Percentiles rank a stretch among this genome's conserved stretches.
These are phyloP conservation scores for Myxozyma lipomycoides DNA, from an alignment of 805 yeast species.

Conservation along the genomic window DNA sequence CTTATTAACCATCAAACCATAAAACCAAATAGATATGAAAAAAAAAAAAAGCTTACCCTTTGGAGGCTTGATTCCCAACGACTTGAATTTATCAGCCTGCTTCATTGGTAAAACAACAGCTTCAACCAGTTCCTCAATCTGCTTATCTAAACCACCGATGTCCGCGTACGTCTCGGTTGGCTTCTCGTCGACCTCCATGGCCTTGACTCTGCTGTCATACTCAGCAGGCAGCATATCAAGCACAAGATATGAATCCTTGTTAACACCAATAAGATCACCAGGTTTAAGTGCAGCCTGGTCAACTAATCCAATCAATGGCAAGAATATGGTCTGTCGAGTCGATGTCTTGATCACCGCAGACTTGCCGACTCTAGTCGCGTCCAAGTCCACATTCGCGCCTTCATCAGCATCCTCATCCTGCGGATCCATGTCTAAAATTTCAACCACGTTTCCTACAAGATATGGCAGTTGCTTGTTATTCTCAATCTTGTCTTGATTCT, in stretches of 20 bases:
- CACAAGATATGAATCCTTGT: constrained; percentile 90
- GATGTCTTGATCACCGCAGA: constrained; percentile 98
- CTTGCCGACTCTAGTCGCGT: constrained; percentile 85
- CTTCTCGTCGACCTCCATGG: constrained; percentile 98
- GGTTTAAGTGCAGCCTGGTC: constrained; percentile 90
- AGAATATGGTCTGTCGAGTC: constrained; percentile 93
- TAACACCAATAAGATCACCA: constrained; percentile 96
- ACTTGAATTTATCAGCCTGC: constrained; percentile 93
- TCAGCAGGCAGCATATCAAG: constrained; percentile 95
- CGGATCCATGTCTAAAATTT: constrained; percentile 80
- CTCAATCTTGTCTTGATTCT: constrained; percentile 91
- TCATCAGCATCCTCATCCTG: constrained; percentile 74
- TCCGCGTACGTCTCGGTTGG: constrained; percentile 97
- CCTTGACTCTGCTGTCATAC: constrained; percentile 95
- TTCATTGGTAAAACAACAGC: constrained; percentile 98
- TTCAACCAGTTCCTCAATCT: constrained; percentile 95
- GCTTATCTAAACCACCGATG: constrained; percentile 97
- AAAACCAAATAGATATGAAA: neutral
- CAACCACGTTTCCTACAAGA: constrained; percentile 94
- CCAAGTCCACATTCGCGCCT: constrained; percentile 92
- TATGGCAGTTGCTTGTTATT: constrained; percentile 95
- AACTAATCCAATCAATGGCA: constrained; percentile 93
- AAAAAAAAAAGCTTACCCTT: constrained; percentile 52
- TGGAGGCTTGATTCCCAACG: constrained; percentile 93
- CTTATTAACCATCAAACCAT: constrained; percentile 1